A percentile compares a stretch with the other conserved stretches of the same genome.
Conservation (phyloP, 1,139 yeast species). For the Trichomonascaceae sp. region DNA sequence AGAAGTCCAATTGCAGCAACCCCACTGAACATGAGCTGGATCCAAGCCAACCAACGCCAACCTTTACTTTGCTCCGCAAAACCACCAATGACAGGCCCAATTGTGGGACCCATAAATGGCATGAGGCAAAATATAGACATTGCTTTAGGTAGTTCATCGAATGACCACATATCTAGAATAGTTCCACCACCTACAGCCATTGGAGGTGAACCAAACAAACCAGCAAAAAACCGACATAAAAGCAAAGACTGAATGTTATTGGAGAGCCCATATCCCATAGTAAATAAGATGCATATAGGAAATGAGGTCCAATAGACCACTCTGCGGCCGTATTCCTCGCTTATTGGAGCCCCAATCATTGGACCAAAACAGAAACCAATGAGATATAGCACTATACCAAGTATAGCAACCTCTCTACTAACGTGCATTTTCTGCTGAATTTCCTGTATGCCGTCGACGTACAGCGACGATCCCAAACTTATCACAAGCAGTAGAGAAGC, state of each 20-base stretch:
- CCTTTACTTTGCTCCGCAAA: conserved; percentile 62
- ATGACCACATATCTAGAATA: conserved; percentile 46
- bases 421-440: conserved; percentile 18
- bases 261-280: conserved; percentile 39
- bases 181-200: conserved; percentile 62
- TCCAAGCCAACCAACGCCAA: conserved; percentile 81
- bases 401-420: conserved; percentile 30
- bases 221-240: conserved; percentile 54
- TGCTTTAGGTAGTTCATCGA: conserved; percentile 9
- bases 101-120: conserved; percentile 62
- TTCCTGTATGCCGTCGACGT: conserved; percentile 25
- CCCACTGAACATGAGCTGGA: conserved; percentile 66
- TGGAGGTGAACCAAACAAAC: conserved; percentile 59
- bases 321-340: conserved; percentile 51
- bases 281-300: conserved; percentile 26
- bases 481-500: conserved; percentile 30
- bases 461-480: conserved; percentile 34
- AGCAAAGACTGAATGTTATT: conserved; percentile 42
- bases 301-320: conserved; percentile 47
- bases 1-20: conserved; percentile 25
- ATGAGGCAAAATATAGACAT: conserved; percentile 8
- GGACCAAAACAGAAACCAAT: conserved; percentile 54
- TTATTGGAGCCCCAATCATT: conserved; percentile 46
- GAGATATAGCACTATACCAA: conserved; percentile 52
- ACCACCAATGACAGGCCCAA: conserved; percentile 80